Percentiles rank a stretch among this genome's conserved stretches.
Evolutionary conservation across 306 rosid genomes (phyloP).

Genomic region (Dalbergia cultrata): DNA sequence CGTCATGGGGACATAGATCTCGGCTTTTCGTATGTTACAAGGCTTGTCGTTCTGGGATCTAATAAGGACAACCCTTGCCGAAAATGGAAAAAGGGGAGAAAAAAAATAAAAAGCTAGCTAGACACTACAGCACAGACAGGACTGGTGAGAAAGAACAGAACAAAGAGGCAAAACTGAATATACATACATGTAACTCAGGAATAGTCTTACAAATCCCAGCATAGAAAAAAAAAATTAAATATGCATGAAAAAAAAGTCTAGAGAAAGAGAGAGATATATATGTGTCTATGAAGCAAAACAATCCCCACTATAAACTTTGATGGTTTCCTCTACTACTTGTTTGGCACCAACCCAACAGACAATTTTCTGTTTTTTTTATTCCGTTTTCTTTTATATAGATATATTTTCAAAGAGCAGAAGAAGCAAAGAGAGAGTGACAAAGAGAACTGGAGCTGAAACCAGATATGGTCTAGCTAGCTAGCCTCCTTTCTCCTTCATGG

Average conservation of each 20-base stretch:
- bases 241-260: neutral
- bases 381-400: neutral
- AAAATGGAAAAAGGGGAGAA: neutral
- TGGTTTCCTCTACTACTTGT: conserved; percentile 51
- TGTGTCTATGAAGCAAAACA: conserved; percentile 29
- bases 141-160: conserved; percentile 42
- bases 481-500: conserved; percentile 53
- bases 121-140: neutral
- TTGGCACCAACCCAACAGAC: conserved; percentile 83
- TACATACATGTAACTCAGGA: conserved; percentile 34
- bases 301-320: conserved; percentile 48
- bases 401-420: conserved; percentile 52
- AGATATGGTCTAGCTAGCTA: conserved; percentile 49
- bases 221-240: neutral
- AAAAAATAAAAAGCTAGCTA: conserved; percentile 26
- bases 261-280: neutral
- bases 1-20: conserved; percentile 49
- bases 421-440: conserved; percentile 46
- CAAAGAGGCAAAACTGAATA: conserved; percentile 36
- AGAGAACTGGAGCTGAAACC: conserved; percentile 51
- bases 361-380: conserved; percentile 53
- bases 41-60: conserved; percentile 41
- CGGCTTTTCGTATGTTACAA: conserved; percentile 45
- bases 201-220: conserved; percentile 43
- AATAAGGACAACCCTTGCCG: conserved; percentile 25